Conservation (phyloP, 148 eudicot genomes). For the Silene latifolia region DNA sequence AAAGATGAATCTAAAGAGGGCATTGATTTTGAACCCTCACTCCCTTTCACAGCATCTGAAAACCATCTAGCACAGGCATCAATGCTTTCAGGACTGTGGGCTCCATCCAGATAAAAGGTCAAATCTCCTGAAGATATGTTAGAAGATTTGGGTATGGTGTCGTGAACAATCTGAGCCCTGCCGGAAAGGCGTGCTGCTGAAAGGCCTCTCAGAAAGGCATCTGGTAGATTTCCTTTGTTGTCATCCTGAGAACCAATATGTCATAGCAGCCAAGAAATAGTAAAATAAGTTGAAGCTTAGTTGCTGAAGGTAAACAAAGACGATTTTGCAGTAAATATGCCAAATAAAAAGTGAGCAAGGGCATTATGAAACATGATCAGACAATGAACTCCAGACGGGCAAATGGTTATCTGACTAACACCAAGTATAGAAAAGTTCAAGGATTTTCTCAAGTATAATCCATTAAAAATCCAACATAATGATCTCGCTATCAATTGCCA, state of each 20-base stretch:
- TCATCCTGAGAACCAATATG: conserved; percentile 36
- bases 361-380: background rate
- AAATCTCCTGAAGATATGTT: conserved; percentile 47
- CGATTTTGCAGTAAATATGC: background rate
- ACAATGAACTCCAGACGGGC: background rate
- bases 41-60: conserved; percentile 49
- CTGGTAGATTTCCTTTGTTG: conserved; percentile 46
- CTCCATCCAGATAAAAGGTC: conserved; percentile 78
- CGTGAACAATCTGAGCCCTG: conserved; percentile 70
- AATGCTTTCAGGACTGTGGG: conserved; percentile 91
- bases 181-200: conserved; percentile 74
- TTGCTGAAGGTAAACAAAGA: background rate
- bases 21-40: conserved; percentile 17
- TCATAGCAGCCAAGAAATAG: background rate
- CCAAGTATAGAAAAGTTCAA: background rate
- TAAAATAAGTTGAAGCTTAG: conserved; percentile 1
- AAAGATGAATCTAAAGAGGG: conserved; percentile 29
- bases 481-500: background rate
- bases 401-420: background rate
- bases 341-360: background rate
- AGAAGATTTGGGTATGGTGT: conserved; percentile 29
- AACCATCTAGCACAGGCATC: conserved; percentile 88
- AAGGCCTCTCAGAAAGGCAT: conserved; percentile 74
- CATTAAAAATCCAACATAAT: background rate
- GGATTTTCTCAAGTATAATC: background rate